Evolutionary conservation across 2,329 filamentous ascomycete genomes (phyloP).

Genomic region (Saccharata proteae): DNA sequence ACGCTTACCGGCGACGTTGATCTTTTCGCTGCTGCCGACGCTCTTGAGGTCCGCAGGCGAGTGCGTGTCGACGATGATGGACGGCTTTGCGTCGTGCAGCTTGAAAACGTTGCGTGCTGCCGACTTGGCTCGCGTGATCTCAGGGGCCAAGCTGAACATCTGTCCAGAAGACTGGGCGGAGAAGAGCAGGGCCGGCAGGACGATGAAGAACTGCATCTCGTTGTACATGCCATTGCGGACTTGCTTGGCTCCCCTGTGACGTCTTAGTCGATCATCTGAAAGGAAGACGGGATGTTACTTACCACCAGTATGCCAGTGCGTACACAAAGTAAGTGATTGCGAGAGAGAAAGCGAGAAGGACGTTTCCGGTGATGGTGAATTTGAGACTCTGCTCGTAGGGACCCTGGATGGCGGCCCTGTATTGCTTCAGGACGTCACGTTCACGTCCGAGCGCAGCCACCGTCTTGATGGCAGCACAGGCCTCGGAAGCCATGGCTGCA

Average conservation of each 20-base stretch:
- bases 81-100: constrained; percentile 27
- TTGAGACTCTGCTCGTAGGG: constrained; percentile 28
- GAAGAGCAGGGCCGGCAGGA: constrained; percentile 33
- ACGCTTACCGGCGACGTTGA: not conserved
- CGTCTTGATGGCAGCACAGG: constrained; percentile 54
- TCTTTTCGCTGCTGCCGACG: too few species aligned
- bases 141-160: constrained; percentile 34
- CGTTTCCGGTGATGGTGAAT: constrained; percentile 29
- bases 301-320: constrained; percentile 38
- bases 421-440: constrained; percentile 24
- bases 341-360: constrained; percentile 31
- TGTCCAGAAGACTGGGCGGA: constrained; percentile 35
- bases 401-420: constrained; percentile 24
- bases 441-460: constrained; percentile 34
- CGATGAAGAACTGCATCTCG: constrained; percentile 32
- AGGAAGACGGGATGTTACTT: constrained; percentile 4
- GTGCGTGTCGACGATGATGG: constrained; percentile 19
- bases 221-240: constrained; percentile 31
- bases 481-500: constrained; percentile 54
- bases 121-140: constrained; percentile 32
- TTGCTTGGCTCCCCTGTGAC: constrained; percentile 24
- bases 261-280: constrained; percentile 4
- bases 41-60: constrained; percentile 1
- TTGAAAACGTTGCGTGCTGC: constrained; percentile 33
- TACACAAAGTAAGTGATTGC: constrained; percentile 37